Evolutionary conservation across 2,329 filamentous ascomycete genomes (phyloP).

Genomic region (Ophiostoma quercus): DNA sequence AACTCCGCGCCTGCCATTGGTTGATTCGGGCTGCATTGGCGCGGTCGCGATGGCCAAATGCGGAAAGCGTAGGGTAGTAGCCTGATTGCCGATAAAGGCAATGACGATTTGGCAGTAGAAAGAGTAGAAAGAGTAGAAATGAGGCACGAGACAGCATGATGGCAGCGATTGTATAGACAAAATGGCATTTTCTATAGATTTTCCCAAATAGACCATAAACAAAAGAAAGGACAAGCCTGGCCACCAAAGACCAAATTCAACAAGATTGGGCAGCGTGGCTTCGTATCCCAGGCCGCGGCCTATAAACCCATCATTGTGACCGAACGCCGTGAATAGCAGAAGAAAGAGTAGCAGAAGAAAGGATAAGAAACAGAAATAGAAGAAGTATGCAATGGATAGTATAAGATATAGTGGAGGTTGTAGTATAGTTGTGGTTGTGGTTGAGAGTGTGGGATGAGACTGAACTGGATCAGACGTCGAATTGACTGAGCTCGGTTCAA

Average conservation of each 20-base stretch:
- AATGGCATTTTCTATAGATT: slow-evolving; percentile 17
- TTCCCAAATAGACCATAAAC: slow-evolving; percentile 4
- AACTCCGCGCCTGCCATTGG: slow-evolving; percentile 14
- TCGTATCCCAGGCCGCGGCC: slow-evolving; percentile 14
- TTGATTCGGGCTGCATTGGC: neutral
- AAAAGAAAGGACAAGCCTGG: neutral
- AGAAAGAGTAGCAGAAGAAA: neutral
- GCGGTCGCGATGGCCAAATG: neutral
- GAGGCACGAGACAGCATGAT: neutral
- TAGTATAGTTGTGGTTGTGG: neutral
- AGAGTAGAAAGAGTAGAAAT: too few species aligned
- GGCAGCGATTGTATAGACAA: neutral
- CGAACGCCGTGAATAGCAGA: slow-evolving; percentile 8
- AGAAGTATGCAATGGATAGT: neutral
- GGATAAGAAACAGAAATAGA: neutral
- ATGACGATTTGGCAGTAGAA: too few species aligned
- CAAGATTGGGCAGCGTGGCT: slow-evolving; percentile 4
- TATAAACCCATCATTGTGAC: slow-evolving; percentile 13
- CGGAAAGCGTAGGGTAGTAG: neutral
- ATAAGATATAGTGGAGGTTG: neutral
- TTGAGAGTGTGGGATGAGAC: too few species aligned
- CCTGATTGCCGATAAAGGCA: too few species aligned
- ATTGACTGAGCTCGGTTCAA: neutral
- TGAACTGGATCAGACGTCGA: neutral
- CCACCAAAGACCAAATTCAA: neutral